These are phyloP conservation scores for Aspergillus sparsus DNA, from an alignment of 495 filamentous ascomycete genomes.

Conservation along the genomic window DNA sequence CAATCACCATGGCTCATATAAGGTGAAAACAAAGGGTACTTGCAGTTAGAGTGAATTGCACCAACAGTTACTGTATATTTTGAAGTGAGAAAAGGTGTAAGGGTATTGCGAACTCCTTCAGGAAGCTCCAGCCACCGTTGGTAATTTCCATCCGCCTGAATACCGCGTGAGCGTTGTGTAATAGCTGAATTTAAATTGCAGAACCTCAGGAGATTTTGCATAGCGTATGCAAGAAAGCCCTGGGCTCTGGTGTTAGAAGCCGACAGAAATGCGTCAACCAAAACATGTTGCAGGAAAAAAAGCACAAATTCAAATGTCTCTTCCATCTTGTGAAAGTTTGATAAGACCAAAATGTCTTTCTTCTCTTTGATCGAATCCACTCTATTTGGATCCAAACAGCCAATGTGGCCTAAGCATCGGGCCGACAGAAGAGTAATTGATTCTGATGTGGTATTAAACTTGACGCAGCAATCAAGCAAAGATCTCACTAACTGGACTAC, in stretches of 20 bases:
- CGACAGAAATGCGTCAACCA: slow-evolving; percentile 89
- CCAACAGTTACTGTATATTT: slow-evolving; percentile 70
- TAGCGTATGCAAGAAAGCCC: slow-evolving; percentile 86
- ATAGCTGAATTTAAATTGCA: slow-evolving; percentile 66
- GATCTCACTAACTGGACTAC: slow-evolving; percentile 69
- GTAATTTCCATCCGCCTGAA: slow-evolving; percentile 57
- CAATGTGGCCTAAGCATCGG: slow-evolving; percentile 80
- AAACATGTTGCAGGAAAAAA: slow-evolving; percentile 78
- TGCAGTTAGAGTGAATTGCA: slow-evolving; percentile 47
- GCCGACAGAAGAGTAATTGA: slow-evolving; percentile 72
- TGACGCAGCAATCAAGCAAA: slow-evolving; percentile 79
- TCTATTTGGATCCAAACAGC: slow-evolving; percentile 87
- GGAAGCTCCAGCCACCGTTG: slow-evolving; percentile 75
- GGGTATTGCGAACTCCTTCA: slow-evolving; percentile 68
- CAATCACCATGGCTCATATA: slow-evolving; percentile 70
- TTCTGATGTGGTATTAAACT: slow-evolving; percentile 67
- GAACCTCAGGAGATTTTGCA: slow-evolving; percentile 85
- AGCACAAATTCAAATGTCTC: slow-evolving; percentile 86
- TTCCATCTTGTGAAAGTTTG: slow-evolving; percentile 76
- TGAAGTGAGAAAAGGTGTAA: slow-evolving; percentile 83
- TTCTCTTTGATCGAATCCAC: slow-evolving; percentile 78
- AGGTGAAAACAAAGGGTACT: slow-evolving; percentile 75
- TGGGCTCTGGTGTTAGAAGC: slow-evolving; percentile 82
- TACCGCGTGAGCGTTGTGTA: slow-evolving; percentile 51
- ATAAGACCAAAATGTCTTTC: slow-evolving; percentile 75